These are phyloP conservation scores for Taphrina deformans DNA, from an alignment of 1,139 yeast genomes.

Conservation along the genomic window DNA sequence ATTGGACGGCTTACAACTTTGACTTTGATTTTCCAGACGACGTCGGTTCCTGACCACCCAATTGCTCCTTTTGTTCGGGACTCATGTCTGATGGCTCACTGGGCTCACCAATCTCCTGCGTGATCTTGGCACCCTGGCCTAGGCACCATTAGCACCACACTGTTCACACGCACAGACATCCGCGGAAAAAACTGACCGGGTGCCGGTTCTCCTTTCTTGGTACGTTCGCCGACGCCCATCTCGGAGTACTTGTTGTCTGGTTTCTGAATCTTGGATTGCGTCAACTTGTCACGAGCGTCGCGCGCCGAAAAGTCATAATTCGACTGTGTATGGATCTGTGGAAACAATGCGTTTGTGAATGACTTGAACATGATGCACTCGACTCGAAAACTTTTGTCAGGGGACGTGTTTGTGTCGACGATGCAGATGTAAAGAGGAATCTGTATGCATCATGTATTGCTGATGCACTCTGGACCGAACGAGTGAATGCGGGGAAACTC, in stretches of 20 bases:
- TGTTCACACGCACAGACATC: not conserved
- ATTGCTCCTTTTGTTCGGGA: constrained; percentile 31
- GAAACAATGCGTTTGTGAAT: constrained; percentile 17
- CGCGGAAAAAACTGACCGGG: constrained; percentile 4
- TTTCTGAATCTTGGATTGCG: constrained; percentile 17
- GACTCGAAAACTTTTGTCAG: no score
- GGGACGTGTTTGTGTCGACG: no score
- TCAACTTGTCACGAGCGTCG: not conserved
- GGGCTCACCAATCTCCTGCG: constrained; percentile 22
- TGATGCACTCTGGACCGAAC: not conserved
- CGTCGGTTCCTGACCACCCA: constrained; percentile 5
- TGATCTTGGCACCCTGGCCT: constrained; percentile 18
- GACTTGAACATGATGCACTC: constrained; percentile 7
- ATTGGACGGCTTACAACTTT: not conserved
- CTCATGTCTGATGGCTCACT: constrained; percentile 25
- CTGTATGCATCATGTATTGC: not conserved
- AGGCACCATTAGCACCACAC: not conserved
- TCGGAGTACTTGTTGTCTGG: constrained; percentile 22
- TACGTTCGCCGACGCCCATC: constrained; percentile 31
- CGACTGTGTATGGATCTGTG: constrained; percentile 19
- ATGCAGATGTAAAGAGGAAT: not conserved
- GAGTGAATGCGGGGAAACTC: not conserved
- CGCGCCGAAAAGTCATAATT: constrained; percentile 14
- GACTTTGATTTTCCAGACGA: not conserved
- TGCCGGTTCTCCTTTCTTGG: constrained; percentile 28